A percentile compares a stretch with the other conserved stretches of the same genome.
Conservation (phyloP, 768 basidiomycete species). For the Neoboletus subvelutipes region DNA sequence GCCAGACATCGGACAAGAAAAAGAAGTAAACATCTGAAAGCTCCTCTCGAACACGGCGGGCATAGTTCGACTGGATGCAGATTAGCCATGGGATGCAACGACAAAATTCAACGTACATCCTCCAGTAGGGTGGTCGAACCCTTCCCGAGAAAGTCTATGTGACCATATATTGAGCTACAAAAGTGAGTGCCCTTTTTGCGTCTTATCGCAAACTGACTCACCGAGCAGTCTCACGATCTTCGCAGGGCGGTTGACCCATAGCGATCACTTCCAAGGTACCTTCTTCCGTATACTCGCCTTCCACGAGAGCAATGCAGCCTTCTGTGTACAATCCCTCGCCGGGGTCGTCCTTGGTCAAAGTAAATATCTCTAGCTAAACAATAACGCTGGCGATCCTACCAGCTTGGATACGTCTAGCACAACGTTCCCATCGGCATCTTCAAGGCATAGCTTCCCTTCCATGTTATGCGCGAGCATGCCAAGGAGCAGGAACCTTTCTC, state of each 20-base stretch:
- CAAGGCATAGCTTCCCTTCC: conserved; percentile 87
- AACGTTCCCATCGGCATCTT: conserved; percentile 91
- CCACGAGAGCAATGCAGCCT: conserved; percentile 91
- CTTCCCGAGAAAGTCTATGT: conserved; percentile 95
- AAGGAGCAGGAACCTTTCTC: conserved; percentile 87
- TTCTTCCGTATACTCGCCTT: conserved; percentile 95
- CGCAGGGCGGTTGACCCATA: conserved; percentile 96
- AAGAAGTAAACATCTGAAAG: conserved; percentile 82
- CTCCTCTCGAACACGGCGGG: conserved; percentile 63
- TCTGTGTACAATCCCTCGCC: conserved; percentile 96
- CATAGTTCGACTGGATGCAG: conserved; percentile 54
- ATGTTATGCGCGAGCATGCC: conserved; percentile 91
- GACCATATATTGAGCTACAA: conserved; percentile 85
- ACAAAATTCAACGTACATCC: conserved; percentile 58
- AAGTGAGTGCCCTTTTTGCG: conserved; percentile 7
- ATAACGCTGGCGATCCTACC: conserved; percentile 39
- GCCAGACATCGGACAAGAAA: conserved; percentile 93
- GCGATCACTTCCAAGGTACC: conserved; percentile 86
- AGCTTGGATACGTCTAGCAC: conserved; percentile 85
- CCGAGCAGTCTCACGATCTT: conserved; percentile 82
- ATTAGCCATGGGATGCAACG: background rate
- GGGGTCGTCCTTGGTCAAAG: conserved; percentile 64
- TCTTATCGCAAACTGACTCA: conserved; percentile 32
- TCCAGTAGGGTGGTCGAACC: conserved; percentile 88
- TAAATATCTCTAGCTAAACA: conserved; percentile 11